Percentiles rank a stretch among this genome's conserved stretches.
Conservation (phyloP, 352 stramenopile species). For the Phytophthora quininea region DNA sequence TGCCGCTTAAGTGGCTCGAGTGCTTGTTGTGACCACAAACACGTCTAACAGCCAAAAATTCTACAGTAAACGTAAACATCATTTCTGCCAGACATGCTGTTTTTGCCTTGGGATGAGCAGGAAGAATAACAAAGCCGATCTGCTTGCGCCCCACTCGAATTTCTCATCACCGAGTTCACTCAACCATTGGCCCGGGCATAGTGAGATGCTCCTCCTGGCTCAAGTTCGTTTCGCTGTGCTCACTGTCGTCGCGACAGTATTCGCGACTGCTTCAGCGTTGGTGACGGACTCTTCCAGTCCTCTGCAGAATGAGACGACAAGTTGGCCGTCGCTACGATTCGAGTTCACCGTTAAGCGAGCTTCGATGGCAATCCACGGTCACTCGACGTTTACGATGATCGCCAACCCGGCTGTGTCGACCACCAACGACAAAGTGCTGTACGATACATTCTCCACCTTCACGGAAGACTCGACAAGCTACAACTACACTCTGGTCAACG, state of each 20-base stretch:
- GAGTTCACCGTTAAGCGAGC: constrained; percentile 36
- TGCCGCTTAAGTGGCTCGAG: neutral
- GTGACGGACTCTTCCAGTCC: too few species aligned
- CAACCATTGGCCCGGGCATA: too few species aligned
- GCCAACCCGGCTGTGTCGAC: constrained; percentile 26
- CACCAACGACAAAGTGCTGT: constrained; percentile 21
- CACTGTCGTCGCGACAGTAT: neutral
- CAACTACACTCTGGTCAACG: constrained; percentile 39
- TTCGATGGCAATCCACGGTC: constrained; percentile 32
- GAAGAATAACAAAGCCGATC: too few species aligned
- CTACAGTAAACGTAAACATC: too few species aligned
- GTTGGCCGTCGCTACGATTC: constrained; percentile 34
- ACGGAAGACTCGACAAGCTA: constrained; percentile 18
- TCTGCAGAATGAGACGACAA: constrained; percentile 1
- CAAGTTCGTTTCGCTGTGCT: neutral
- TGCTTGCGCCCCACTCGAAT: too few species aligned
- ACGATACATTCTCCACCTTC: constrained; percentile 29
- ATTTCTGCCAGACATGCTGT: too few species aligned
- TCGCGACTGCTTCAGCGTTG: neutral
- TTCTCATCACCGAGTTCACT: too few species aligned
- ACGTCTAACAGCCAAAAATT: neutral
- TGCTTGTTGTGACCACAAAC: too few species aligned
- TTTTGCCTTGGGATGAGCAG: too few species aligned
- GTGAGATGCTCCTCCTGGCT: neutral
- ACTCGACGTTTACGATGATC: constrained; percentile 32